Percentiles rank a stretch among this genome's conserved stretches.
Evolutionary conservation across 2,329 filamentous ascomycete genomes (phyloP).

Genomic region (Magnaporthales sp.): DNA sequence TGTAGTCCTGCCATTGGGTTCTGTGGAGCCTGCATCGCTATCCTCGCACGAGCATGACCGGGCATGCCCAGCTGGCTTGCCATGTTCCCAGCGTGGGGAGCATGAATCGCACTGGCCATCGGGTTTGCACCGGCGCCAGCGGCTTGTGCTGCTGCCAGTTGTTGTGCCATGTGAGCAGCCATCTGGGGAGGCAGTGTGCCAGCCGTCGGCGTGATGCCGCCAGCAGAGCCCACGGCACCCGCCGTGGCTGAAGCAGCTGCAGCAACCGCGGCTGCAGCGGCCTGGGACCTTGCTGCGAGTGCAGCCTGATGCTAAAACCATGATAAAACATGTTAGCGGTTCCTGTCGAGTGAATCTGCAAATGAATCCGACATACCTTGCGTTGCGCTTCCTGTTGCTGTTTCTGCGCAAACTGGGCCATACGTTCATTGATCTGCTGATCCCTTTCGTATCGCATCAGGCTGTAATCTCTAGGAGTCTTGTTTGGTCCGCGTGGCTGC

Average conservation of each 20-base stretch:
- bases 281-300: conserved; percentile 6
- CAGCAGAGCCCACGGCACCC: conserved; percentile 1
- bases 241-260: conserved; percentile 6
- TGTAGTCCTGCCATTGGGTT: conserved; percentile 37
- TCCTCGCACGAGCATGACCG: conserved; percentile 35
- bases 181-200: conserved; percentile 24
- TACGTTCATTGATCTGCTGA: conserved; percentile 52
- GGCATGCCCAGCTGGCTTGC: conserved; percentile 35
- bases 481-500: conserved; percentile 40
- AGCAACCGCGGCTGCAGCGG: not conserved
- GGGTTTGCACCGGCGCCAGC: conserved; percentile 17
- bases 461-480: conserved; percentile 87
- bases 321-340: conserved; percentile 5
- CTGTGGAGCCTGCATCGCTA: conserved; percentile 44
- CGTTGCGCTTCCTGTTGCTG: conserved; percentile 54
- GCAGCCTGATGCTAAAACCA: not conserved
- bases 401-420: conserved; percentile 46
- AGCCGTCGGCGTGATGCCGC: conserved; percentile 23
- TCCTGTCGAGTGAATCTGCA: conserved; percentile 9
- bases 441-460: conserved; percentile 82
- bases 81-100: conserved; percentile 20
- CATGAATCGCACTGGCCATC: conserved; percentile 26
- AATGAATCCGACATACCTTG: conserved; percentile 34
- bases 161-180: conserved; percentile 28
- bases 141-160: conserved; percentile 3